These are phyloP conservation scores for Bathelium albidoporum DNA, from an alignment of 495 filamentous ascomycete genomes.

Conservation along the genomic window DNA sequence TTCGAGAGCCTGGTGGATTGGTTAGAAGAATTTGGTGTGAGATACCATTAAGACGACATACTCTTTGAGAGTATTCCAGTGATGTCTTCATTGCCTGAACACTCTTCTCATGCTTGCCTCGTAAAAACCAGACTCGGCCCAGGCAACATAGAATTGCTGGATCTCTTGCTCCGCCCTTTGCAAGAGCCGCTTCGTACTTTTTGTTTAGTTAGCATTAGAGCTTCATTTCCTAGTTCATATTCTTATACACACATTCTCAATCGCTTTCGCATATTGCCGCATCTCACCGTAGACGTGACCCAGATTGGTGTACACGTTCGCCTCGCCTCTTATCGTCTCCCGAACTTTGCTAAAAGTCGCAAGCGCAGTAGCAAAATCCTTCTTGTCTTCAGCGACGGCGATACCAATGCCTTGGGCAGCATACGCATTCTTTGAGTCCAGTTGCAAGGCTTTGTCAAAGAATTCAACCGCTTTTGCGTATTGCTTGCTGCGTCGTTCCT, in stretches of 20 bases:
- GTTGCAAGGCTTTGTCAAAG: constrained; percentile 90
- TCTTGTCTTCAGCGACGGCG: constrained; percentile 84
- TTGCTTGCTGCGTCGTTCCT: constrained; percentile 72
- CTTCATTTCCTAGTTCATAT: background rate
- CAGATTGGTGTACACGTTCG: constrained; percentile 79
- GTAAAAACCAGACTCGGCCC: constrained; percentile 84
- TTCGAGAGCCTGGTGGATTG: constrained; percentile 52
- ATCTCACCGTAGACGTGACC: constrained; percentile 87
- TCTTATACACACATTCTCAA: constrained; percentile 54
- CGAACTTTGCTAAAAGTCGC: constrained; percentile 79
- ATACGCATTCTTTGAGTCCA: constrained; percentile 88
- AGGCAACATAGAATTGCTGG: constrained; percentile 78
- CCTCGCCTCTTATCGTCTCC: constrained; percentile 69
- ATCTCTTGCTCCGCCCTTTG: constrained; percentile 70
- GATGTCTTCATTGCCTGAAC: constrained; percentile 73
- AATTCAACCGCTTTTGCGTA: constrained; percentile 93
- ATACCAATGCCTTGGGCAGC: constrained; percentile 94
- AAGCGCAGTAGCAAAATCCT: constrained; percentile 68
- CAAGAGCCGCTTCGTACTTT: constrained; percentile 77
- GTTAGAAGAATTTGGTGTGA: background rate
- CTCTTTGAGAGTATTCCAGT: constrained; percentile 74
- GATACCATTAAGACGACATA: constrained; percentile 27
- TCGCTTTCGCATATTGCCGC: constrained; percentile 75
- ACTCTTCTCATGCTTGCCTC: constrained; percentile 70
- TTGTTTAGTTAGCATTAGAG: constrained; percentile 9